phyloP scores from a whole-genome alignment of 2,329 filamentous ascomycete genomes.

The Westerdykella aurantiaca region DNA sequence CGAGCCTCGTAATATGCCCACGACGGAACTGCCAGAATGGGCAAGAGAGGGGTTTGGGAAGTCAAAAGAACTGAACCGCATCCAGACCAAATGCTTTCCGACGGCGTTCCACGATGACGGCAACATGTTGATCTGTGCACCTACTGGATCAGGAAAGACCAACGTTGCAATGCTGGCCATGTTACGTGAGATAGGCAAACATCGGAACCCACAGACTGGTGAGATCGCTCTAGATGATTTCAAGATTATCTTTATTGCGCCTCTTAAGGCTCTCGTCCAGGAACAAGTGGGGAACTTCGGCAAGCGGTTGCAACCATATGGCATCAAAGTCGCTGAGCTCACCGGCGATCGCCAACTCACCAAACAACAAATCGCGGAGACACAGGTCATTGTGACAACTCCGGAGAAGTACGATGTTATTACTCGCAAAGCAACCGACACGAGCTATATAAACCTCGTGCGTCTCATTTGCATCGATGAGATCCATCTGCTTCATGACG shows the following conservation, averaged over 20 bases:
- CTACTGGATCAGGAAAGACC: constrained; percentile 95
- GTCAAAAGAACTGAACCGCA: constrained; percentile 83
- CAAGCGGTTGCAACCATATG: constrained; percentile 81
- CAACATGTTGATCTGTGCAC: constrained; percentile 96
- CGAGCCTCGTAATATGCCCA: constrained; percentile 70
- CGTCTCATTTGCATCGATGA: constrained; percentile 95
- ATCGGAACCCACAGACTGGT: constrained; percentile 82
- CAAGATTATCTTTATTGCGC: constrained; percentile 97
- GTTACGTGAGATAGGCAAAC: constrained; percentile 91
- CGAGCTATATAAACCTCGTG: constrained; percentile 96
- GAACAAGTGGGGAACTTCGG: constrained; percentile 98
- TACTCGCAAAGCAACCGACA: constrained; percentile 92
- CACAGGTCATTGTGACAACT: constrained; percentile 95
- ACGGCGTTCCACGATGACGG: constrained; percentile 89
- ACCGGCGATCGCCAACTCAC: constrained; percentile 97
- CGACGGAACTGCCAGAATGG: constrained; percentile 89
- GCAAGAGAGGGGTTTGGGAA: constrained; percentile 78
- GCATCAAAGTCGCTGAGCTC: constrained; percentile 88
- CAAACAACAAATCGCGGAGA: constrained; percentile 96
- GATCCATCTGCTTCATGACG: constrained; percentile 95
- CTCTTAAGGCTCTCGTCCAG: constrained; percentile 89
- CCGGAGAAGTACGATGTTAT: constrained; percentile 99
- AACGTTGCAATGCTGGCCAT: constrained; percentile 98
- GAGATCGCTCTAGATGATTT: constrained; percentile 93
- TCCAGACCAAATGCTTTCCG: constrained; percentile 90